A percentile compares a stretch with the other conserved stretches of the same genome.
phyloP scores from a whole-genome alignment of 805 yeast species.

The Yamadazyma akitaensis region DNA sequence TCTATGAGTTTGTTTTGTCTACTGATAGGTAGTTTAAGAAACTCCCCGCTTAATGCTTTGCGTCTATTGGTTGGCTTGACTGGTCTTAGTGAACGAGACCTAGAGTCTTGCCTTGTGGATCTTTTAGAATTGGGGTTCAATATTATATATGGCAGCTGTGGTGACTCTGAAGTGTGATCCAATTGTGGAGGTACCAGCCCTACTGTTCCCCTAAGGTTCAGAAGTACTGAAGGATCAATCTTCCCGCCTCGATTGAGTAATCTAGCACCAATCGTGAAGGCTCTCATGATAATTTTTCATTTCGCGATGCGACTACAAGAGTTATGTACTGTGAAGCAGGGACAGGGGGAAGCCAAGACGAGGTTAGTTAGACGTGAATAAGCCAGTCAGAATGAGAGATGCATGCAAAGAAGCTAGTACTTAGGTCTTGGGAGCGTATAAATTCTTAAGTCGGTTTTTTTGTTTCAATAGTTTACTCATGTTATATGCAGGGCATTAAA shows the following conservation, averaged over 20 bases:
- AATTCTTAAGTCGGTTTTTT: too few species aligned
- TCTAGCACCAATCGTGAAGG: background rate
- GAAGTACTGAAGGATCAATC: background rate
- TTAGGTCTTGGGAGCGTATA: too few species aligned
- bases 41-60: background rate
- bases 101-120: background rate
- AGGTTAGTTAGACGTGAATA: too few species aligned
- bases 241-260: conserved; percentile 6
- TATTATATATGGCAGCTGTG: background rate
- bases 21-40: background rate
- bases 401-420: too few species aligned
- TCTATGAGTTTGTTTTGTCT: background rate
- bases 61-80: background rate
- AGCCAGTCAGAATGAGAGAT: background rate
- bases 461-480: too few species aligned
- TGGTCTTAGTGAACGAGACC: background rate
- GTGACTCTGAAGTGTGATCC: background rate
- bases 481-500: too few species aligned
- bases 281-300: conserved; percentile 1
- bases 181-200: background rate
- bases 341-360: background rate
- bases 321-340: background rate
- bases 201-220: background rate
- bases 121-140: background rate
- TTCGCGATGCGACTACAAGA: background rate